Percentiles rank a stretch among this genome's conserved stretches.
Conservation (phyloP, 495 filamentous ascomycete genomes). For the Chaetomium fimeti region DNA sequence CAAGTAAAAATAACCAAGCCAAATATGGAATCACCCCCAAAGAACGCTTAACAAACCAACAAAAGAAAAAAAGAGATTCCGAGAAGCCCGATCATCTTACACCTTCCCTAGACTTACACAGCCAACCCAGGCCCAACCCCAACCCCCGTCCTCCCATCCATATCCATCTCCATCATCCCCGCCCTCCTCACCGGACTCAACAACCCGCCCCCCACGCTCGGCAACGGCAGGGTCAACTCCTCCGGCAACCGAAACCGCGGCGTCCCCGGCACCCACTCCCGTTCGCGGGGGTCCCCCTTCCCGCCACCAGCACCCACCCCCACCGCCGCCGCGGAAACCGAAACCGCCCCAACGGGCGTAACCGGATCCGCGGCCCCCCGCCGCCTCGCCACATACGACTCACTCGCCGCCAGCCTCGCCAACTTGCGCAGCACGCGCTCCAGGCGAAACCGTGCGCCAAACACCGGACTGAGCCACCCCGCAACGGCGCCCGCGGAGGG, state of each 20-base stretch:
- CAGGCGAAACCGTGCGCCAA: constrained; percentile 34
- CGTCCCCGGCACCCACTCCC: constrained; percentile 11
- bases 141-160: background rate
- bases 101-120: constrained; percentile 1
- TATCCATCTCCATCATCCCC: constrained; percentile 21
- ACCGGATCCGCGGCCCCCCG: constrained; percentile 3
- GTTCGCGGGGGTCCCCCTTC: background rate
- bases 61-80: background rate
- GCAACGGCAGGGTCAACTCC: constrained; percentile 15
- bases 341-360: constrained; percentile 2
- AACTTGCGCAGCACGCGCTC: constrained; percentile 37
- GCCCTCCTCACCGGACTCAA: constrained; percentile 14
- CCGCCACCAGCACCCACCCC: background rate
- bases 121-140: constrained; percentile 15
- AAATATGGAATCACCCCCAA: background rate
- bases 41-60: background rate
- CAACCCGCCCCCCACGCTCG: background rate
- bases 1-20: background rate
- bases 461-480: constrained; percentile 35
- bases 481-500: background rate
- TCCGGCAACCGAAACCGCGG: constrained; percentile 17
- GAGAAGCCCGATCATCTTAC: background rate
- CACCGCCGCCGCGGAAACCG: background rate
- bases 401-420: constrained; percentile 15
- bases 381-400: background rate